These are phyloP conservation scores for Populus simonii DNA, from an alignment of 345 rosid species.

Conservation along the genomic window DNA sequence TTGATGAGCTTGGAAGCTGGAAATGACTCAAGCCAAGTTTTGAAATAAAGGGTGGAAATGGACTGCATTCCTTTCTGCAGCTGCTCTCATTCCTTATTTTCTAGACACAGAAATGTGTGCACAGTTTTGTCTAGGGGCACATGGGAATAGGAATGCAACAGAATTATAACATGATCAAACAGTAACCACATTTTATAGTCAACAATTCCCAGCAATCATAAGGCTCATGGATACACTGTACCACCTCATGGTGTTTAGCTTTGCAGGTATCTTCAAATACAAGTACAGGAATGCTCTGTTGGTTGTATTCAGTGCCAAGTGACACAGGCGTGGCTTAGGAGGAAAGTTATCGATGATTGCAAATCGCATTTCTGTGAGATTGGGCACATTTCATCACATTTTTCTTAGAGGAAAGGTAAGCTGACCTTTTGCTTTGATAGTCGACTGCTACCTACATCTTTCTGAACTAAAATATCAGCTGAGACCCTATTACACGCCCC, in stretches of 20 bases:
- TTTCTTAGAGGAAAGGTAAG: not conserved
- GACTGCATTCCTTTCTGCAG: not conserved
- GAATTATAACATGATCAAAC: not conserved
- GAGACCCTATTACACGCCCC: not conserved
- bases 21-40: not conserved
- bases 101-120: not conserved
- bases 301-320: not conserved
- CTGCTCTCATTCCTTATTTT: not conserved
- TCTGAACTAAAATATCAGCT: not conserved
- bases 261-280: not conserved
- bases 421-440: not conserved
- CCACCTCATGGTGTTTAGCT: not conserved
- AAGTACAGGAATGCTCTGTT: not conserved
- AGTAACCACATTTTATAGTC: not conserved
- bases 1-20: not conserved
- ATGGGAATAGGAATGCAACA: not conserved
- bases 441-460: not conserved
- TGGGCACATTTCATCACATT: not conserved
- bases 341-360: constrained; percentile 8
- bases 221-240: not conserved
- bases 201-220: not conserved
- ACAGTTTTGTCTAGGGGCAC: not conserved
- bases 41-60: not conserved
- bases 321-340: constrained; percentile 16
- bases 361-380: not conserved